Conservation (phyloP, 1,139 yeast genomes). For the Blastobotrys buckinghamii region DNA sequence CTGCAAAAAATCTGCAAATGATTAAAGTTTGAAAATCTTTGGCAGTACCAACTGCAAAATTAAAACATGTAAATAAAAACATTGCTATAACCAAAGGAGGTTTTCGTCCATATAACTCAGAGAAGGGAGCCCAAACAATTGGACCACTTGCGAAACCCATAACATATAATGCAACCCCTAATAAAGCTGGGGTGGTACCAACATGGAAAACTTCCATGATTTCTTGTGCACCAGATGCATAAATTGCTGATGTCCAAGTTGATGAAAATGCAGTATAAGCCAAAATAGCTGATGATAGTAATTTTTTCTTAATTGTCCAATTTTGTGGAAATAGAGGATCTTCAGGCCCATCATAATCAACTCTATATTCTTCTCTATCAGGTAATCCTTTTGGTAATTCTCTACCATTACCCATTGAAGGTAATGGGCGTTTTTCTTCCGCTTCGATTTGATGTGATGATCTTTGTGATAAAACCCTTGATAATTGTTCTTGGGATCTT, state of each 20-base stretch:
- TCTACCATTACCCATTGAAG: slow-evolving; percentile 41
- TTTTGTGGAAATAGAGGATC: slow-evolving; percentile 49
- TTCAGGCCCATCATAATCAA: slow-evolving; percentile 46
- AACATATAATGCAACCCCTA: slow-evolving; percentile 67
- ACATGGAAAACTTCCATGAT: slow-evolving; percentile 30
- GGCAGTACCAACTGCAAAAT: slow-evolving; percentile 67
- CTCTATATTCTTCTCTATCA: slow-evolving; percentile 42
- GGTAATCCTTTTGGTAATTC: slow-evolving; percentile 46
- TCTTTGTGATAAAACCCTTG: slow-evolving; percentile 2
- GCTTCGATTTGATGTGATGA: not conserved
- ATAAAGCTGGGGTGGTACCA: slow-evolving; percentile 30
- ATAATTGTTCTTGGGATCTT: not conserved
- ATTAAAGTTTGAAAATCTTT: slow-evolving; percentile 66
- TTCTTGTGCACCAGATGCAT: slow-evolving; percentile 33
- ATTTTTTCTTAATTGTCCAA: slow-evolving; percentile 37
- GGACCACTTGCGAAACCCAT: slow-evolving; percentile 87
- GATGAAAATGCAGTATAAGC: slow-evolving; percentile 36
- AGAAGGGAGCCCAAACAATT: slow-evolving; percentile 71
- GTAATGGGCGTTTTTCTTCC: slow-evolving; percentile 3
- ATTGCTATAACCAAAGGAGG: slow-evolving; percentile 48
- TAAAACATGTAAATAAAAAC: slow-evolving; percentile 54
- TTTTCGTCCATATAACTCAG: slow-evolving; percentile 69
- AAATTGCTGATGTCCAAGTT: slow-evolving; percentile 42
- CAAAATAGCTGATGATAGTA: slow-evolving; percentile 30
- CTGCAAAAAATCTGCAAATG: slow-evolving; percentile 69